Conservation (phyloP, 768 basidiomycete genomes). For the Trametes cingulata region DNA sequence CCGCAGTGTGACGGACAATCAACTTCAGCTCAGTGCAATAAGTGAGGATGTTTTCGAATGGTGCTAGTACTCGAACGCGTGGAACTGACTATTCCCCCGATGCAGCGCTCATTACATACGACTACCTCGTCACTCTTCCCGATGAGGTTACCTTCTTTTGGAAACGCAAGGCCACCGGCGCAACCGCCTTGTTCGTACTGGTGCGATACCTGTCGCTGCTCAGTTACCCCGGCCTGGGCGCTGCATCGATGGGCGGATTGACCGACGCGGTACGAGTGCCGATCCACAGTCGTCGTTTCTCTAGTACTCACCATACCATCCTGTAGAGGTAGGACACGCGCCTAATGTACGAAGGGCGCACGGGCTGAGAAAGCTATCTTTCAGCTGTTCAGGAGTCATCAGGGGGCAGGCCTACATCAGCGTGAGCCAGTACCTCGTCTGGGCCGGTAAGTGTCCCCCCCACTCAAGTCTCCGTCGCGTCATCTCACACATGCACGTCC, state of each 20-base stretch:
- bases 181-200: conserved; percentile 2
- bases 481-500: background rate
- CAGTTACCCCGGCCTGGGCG: background rate
- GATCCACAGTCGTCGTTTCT: background rate
- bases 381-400: background rate
- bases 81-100: too few species aligned
- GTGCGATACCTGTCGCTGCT: conserved; percentile 1
- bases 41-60: too few species aligned
- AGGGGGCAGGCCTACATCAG: background rate
- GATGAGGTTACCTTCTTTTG: conserved; percentile 8
- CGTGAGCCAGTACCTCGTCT: background rate
- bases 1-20: too few species aligned
- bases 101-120: background rate
- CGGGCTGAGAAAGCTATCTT: background rate
- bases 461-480: background rate
- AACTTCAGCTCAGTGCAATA: too few species aligned
- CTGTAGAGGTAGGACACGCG: background rate
- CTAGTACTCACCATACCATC: background rate
- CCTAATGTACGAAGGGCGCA: background rate
- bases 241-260: background rate
- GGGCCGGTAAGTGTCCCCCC: background rate
- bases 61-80: too few species aligned
- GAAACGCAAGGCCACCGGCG: conserved; percentile 5
- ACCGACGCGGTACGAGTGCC: background rate
- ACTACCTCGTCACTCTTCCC: conserved; percentile 3